phyloP scores from a whole-genome alignment of 2,329 filamentous ascomycete species.

The Trichoderma sp. region DNA sequence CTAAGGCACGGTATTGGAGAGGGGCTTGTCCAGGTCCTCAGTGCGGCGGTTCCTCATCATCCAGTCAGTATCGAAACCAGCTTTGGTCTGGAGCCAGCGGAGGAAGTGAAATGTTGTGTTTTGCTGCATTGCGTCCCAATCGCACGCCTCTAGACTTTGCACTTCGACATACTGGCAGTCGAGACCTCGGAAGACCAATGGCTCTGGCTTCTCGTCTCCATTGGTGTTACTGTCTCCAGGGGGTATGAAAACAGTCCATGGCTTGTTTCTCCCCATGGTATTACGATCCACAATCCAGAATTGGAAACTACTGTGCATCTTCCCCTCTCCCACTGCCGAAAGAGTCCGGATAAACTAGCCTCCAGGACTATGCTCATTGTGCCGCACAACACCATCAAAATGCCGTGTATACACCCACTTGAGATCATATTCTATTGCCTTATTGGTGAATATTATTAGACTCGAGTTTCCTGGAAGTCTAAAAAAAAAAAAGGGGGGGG shows the following conservation, averaged over 20 bases:
- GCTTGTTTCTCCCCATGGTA: background rate
- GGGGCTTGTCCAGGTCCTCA: background rate
- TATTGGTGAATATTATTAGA: background rate
- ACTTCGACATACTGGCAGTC: background rate
- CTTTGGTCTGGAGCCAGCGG: background rate
- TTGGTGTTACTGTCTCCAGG: background rate
- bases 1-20: background rate
- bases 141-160: background rate
- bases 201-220: background rate
- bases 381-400: background rate
- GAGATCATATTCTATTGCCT: background rate
- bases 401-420: background rate
- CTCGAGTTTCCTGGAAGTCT: background rate
- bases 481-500: no score
- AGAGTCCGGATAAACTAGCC: conserved; percentile 1
- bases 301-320: background rate
- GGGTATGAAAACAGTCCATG: background rate
- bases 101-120: conserved; percentile 2
- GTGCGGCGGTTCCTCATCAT: background rate
- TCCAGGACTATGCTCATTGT: background rate
- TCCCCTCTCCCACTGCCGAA: background rate
- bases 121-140: background rate
- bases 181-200: background rate
- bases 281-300: conserved; percentile 6
- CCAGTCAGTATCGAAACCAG: background rate